phyloP scores from a whole-genome alignment of 2,329 filamentous ascomycete genomes.

The Trichoderma guizhouense region DNA sequence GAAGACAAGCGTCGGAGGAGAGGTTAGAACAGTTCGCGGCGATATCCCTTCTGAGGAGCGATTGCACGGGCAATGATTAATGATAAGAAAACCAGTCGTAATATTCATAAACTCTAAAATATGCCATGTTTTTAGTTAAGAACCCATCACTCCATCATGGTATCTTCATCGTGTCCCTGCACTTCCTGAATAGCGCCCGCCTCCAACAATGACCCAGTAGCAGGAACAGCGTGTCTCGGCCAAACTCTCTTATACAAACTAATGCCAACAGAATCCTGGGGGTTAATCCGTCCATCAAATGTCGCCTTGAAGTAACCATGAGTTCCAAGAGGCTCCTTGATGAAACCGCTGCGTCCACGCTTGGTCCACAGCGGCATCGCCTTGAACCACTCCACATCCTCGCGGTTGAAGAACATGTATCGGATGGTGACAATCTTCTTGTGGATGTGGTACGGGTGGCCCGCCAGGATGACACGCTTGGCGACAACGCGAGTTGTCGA shows the following conservation, averaged over 20 bases:
- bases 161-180: conserved; percentile 14
- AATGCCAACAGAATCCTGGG: conserved; percentile 88
- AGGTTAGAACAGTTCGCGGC: background rate
- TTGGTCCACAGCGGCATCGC: conserved; percentile 92
- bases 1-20: background rate
- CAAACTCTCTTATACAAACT: conserved; percentile 84
- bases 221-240: conserved; percentile 63
- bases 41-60: no score
- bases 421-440: conserved; percentile 94
- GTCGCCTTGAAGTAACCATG: conserved; percentile 99
- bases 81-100: conserved; percentile 3
- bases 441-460: conserved; percentile 98
- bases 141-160: conserved; percentile 19
- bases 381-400: conserved; percentile 97
- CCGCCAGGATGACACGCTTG: conserved; percentile 90
- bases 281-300: conserved; percentile 94
- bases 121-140: background rate
- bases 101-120: conserved; percentile 17
- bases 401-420: conserved; percentile 99
- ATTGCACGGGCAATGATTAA: background rate
- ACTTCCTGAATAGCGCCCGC: conserved; percentile 21
- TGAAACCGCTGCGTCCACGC: conserved; percentile 79
- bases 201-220: conserved; percentile 44
- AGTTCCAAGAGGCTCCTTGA: conserved; percentile 92
- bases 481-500: conserved; percentile 77